phyloP scores from a whole-genome alignment of 2,329 filamentous ascomycete species.

The Dactylellina leptospora region DNA sequence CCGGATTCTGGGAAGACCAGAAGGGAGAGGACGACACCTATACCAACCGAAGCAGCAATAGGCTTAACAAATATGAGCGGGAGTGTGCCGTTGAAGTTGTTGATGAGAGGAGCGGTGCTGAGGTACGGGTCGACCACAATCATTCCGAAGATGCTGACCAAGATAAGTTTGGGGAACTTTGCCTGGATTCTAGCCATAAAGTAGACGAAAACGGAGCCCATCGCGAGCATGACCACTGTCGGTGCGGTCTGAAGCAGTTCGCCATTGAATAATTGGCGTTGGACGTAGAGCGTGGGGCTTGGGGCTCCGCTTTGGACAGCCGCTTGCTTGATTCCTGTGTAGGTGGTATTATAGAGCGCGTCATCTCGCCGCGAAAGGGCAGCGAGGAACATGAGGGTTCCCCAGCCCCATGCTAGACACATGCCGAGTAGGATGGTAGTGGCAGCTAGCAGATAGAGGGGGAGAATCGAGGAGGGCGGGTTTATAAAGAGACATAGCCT shows the following conservation, averaged over 20 bases:
- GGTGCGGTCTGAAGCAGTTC: constrained; percentile 65
- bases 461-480: constrained; percentile 63
- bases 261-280: constrained; percentile 62
- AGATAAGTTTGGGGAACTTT: constrained; percentile 62
- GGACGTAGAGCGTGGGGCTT: constrained; percentile 57
- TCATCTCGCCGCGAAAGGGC: constrained; percentile 62
- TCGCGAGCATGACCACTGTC: constrained; percentile 59
- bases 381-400: constrained; percentile 64
- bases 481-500: constrained; percentile 62
- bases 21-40: constrained; percentile 63
- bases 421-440: constrained; percentile 64
- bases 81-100: constrained; percentile 61
- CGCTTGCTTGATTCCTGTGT: constrained; percentile 59
- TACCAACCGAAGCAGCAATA: constrained; percentile 62
- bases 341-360: constrained; percentile 59
- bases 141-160: constrained; percentile 64
- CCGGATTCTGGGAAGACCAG: constrained; percentile 66
- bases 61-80: constrained; percentile 62
- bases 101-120: constrained; percentile 62
- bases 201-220: constrained; percentile 64
- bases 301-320: constrained; percentile 59
- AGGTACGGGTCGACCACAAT: constrained; percentile 64
- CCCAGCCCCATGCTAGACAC: constrained; percentile 65
- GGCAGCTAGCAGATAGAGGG: constrained; percentile 62
- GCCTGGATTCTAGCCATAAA: constrained; percentile 62